Percentiles rank a stretch among this genome's conserved stretches.
phyloP scores from a whole-genome alignment of 805 yeast species.

The Priceomyces melissophilus region DNA sequence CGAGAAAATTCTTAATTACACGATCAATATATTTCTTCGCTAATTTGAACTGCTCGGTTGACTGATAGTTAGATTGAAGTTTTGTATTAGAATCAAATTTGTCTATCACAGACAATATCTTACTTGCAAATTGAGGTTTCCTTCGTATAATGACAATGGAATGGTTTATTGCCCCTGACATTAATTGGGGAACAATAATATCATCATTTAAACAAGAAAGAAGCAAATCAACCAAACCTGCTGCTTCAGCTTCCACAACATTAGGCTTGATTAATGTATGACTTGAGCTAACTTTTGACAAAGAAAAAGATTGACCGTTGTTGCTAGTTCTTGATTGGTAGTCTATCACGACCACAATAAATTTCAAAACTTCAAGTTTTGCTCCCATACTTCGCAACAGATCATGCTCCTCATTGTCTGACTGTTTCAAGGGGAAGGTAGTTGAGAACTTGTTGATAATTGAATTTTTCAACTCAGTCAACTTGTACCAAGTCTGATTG shows the following conservation, averaged over 20 bases:
- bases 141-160: constrained; percentile 59
- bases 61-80: constrained; percentile 47
- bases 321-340: constrained; percentile 44
- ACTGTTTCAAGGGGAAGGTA: constrained; percentile 49
- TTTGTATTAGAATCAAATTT: constrained; percentile 59
- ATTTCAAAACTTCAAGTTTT: constrained; percentile 68
- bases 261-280: constrained; percentile 63
- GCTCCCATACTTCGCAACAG: constrained; percentile 51
- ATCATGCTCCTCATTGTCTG: constrained; percentile 49
- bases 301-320: constrained; percentile 38
- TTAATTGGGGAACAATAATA: constrained; percentile 49
- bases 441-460: constrained; percentile 62
- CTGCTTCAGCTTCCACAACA: constrained; percentile 67
- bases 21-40: constrained; percentile 64
- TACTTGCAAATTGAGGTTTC: constrained; percentile 58
- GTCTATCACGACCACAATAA: constrained; percentile 50
- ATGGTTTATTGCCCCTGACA: constrained; percentile 67
- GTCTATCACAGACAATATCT: constrained; percentile 57
- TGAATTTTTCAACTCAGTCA: constrained; percentile 52
- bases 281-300: constrained; percentile 46
- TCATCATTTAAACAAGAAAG: constrained; percentile 55
- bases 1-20: constrained; percentile 42
- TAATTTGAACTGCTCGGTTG: constrained; percentile 48
- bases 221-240: constrained; percentile 62
- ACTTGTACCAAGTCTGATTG: constrained; percentile 50